Base-by-base conservation (phyloP, 148 eudicot genomes). In the Dysphania ambrosioides region DNA sequence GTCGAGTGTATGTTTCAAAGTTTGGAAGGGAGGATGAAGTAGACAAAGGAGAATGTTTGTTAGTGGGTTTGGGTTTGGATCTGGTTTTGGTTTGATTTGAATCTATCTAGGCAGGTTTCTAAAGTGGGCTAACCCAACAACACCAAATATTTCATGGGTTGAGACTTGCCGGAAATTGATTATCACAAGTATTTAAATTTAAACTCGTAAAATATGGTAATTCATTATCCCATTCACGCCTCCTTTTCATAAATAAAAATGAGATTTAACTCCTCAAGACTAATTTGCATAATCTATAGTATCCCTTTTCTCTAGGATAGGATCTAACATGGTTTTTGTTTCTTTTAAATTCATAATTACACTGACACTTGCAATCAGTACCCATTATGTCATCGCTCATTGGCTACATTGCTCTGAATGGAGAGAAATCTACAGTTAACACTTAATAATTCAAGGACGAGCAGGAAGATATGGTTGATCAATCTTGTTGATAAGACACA, bases 351-450 rank as follows among this genome's bases (percentile, higher is more conserved):
- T n/a, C n/a, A n/a, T n/a, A n/a, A n/a, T n/a, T n/a, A n/a, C n/a
- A 66, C 51, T 40, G 8, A 66, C 9, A 30, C 36, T 47, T 19
- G 40, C 57, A 18, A 70, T 51, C 26, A 70, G 38, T 30, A 70
- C 32, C 72, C n/a, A 21, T 29, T 51, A n/a, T 29, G 36, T 78
- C 78, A 53, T 72, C 72, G 77, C 44, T 32, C 42, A n/a, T 67
- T 65, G 29, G 38, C 38, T 5, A 6, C 51, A 23, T 35, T 23
- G 29, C 5, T 24, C 56, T 68, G 23, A 18, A 21, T 56, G 72
- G 11, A 4, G 8, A 8, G 76, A 55, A 42, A 29, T 12, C 2
- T 21, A 27, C 51, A 10, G n/a, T 32, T 34, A 32, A 74, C 21
- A 41, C 27, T 6, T 41, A 44, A 64, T n/a, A 23, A 5, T 36